phyloP scores from a whole-genome alignment of 306 rosid species.

The Rosa multiflora region DNA sequence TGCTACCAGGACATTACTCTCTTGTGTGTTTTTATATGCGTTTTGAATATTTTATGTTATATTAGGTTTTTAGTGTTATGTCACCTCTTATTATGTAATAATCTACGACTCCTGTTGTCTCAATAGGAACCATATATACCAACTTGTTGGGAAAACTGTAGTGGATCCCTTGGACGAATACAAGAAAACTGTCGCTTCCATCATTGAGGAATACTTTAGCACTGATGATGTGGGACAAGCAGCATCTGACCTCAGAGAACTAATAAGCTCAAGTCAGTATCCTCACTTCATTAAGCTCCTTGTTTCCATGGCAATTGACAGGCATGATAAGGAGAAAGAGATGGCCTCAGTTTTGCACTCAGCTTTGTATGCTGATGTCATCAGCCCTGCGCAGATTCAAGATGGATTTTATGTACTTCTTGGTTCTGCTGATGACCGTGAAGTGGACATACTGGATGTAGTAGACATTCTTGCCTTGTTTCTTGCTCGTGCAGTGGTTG shows the following conservation, averaged over 20 bases:
- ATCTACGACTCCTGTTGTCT: constrained; percentile 11
- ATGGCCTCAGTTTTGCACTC: constrained; percentile 98
- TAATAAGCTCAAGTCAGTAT: constrained; percentile 72
- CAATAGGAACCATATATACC: constrained; percentile 93
- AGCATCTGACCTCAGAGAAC: constrained; percentile 85
- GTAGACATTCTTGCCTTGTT: constrained; percentile 92
- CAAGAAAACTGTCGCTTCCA: constrained; percentile 81
- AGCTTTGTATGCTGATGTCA: constrained; percentile 90
- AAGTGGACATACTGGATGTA: constrained; percentile 88
- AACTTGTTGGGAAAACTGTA: constrained; percentile 76
- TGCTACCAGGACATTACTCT: not conserved
- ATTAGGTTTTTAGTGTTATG: not conserved
- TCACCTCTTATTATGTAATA: not conserved
- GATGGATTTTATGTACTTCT: constrained; percentile 92
- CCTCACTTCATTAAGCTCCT: constrained; percentile 92
- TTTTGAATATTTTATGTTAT: not conserved
- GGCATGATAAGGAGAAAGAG: constrained; percentile 98
- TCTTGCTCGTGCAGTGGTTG: constrained; percentile 97
- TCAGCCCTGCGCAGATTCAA: constrained; percentile 82
- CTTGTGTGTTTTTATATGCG: not conserved
- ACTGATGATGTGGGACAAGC: constrained; percentile 82
- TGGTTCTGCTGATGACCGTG: constrained; percentile 97
- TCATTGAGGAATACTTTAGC: constrained; percentile 87
- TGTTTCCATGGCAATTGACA: constrained; percentile 92
- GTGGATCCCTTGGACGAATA: constrained; percentile 89